These are phyloP conservation scores for Phytophthora foliorum DNA, from an alignment of 352 stramenopile species.

Conservation along the genomic window DNA sequence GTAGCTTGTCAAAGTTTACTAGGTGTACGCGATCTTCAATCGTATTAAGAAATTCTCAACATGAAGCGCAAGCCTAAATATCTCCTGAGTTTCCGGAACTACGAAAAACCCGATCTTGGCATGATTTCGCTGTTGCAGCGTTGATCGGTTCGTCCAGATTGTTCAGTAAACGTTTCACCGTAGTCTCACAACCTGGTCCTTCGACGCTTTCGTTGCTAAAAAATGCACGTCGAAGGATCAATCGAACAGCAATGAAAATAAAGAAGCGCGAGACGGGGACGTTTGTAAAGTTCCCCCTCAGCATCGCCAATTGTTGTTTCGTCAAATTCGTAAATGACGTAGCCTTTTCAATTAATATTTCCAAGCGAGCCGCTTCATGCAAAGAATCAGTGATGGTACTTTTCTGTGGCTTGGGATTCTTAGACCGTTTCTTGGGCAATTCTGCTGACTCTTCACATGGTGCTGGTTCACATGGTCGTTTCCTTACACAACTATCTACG, in stretches of 20 bases:
- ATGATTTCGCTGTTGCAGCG: neutral
- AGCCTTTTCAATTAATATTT: neutral
- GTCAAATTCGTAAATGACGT: neutral
- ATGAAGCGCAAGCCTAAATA: constrained; percentile 12
- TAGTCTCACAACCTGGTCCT: neutral
- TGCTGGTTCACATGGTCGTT: too few relatives aligned
- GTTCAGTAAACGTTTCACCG: neutral
- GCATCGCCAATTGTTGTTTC: neutral
- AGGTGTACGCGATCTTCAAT: neutral
- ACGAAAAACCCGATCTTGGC: neutral
- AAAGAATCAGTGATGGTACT: too few relatives aligned
- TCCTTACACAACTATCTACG: too few relatives aligned
- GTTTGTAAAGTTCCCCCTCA: constrained; percentile 1
- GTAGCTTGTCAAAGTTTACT: neutral
- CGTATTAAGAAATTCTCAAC: constrained; percentile 18
- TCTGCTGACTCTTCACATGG: too few relatives aligned
- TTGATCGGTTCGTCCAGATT: neutral
- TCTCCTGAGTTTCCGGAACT: neutral
- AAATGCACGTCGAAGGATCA: neutral
- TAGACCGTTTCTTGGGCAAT: too few relatives aligned
- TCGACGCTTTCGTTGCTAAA: constrained; percentile 2
- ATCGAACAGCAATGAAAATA: constrained; percentile 19
- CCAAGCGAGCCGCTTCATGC: too few relatives aligned
- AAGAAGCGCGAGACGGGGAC: constrained; percentile 1
- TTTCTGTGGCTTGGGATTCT: too few relatives aligned